These are phyloP conservation scores for Stephanocyclus meneghinianus DNA, from an alignment of 352 stramenopile genomes.

Conservation along the genomic window DNA sequence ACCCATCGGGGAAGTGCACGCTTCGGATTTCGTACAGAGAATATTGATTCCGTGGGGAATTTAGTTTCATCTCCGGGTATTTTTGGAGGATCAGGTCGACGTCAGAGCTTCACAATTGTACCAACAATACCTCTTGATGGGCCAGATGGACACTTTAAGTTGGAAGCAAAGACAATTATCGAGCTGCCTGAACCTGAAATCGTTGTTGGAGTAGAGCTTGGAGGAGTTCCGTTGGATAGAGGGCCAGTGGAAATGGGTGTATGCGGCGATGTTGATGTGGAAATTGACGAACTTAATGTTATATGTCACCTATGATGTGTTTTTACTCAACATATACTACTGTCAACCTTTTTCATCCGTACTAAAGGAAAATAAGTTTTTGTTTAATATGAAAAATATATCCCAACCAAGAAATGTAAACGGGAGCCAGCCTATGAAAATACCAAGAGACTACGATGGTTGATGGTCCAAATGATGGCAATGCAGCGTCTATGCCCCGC, in stretches of 20 bases:
- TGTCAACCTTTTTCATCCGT: background rate
- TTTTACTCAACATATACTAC: background rate
- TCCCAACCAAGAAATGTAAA: background rate
- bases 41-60: constrained; percentile 21
- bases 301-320: constrained; percentile 24
- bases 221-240: constrained; percentile 16
- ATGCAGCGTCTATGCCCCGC: constrained; percentile 72
- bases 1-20: constrained; percentile 27
- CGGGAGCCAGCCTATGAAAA: background rate
- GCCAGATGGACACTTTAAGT: constrained; percentile 26
- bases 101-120: constrained; percentile 42
- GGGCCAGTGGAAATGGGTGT: constrained; percentile 50
- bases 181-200: constrained; percentile 55
- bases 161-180: constrained; percentile 52
- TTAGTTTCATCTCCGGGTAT: constrained; percentile 9
- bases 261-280: constrained; percentile 45
- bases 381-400: constrained; percentile 9
- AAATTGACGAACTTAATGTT: constrained; percentile 51
- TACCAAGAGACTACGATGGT: background rate
- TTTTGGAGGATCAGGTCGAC: constrained; percentile 11
- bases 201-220: constrained; percentile 44
- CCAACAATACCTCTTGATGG: constrained; percentile 45
- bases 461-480: background rate
- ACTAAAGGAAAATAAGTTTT: background rate
- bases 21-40: constrained; percentile 55